These are phyloP conservation scores for Metarhizium humberi DNA, from an alignment of 2,329 filamentous ascomycete genomes.

Conservation along the genomic window DNA sequence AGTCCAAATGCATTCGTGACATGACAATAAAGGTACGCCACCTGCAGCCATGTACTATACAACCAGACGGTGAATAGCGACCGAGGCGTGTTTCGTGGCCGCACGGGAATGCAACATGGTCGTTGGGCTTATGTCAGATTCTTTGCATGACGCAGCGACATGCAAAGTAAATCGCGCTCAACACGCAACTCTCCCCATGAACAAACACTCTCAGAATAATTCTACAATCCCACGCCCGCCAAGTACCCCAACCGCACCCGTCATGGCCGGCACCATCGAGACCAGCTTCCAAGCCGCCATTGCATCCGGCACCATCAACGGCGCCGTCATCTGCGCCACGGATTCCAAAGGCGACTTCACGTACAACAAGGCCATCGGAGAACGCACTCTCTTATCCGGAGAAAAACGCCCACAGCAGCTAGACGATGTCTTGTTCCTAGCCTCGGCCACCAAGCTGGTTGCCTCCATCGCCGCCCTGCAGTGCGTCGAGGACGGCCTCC, in stretches of 20 bases:
- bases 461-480: conserved; percentile 44
- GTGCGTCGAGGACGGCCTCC: conserved; percentile 40
- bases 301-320: conserved; percentile 32
- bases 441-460: conserved; percentile 34
- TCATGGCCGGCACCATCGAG: conserved; percentile 26
- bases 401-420: conserved; percentile 21
- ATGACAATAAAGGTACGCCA: no score
- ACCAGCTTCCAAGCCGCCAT: conserved; percentile 28
- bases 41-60: no score
- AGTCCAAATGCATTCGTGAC: no score
- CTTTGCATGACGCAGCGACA: no score
- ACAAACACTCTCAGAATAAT: no score
- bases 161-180: no score
- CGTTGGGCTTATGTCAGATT: no score
- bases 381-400: conserved; percentile 29
- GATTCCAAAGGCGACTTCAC: conserved; percentile 22
- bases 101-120: no score
- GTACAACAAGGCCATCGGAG: conserved; percentile 29
- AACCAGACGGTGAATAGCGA: no score
- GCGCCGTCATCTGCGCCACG: conserved; percentile 26
- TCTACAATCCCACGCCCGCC: no score
- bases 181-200: no score
- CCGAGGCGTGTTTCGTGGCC: no score
- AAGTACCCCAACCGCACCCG: neutral
- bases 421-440: conserved; percentile 27